Conservation (phyloP, 208 protist genomes). For the Lotmaria passim region DNA sequence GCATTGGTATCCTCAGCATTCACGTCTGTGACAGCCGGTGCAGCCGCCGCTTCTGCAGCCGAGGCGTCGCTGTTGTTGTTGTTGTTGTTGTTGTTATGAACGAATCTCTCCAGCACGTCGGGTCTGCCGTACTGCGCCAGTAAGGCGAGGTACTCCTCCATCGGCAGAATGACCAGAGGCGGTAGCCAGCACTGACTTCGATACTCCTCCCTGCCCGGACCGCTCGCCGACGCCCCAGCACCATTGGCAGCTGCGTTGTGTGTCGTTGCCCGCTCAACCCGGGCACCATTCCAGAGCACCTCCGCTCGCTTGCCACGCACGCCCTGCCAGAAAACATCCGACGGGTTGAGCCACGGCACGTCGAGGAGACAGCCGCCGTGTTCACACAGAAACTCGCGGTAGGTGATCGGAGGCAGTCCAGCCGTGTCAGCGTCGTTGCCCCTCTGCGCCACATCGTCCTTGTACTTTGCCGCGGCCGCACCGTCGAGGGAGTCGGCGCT, state of each 20-base stretch:
- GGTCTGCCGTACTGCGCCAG: conserved; percentile 47
- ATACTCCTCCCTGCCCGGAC: conserved; percentile 17
- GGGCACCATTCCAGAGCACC: conserved; percentile 41
- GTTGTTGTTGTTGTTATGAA: no score
- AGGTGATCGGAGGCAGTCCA: conserved; percentile 39
- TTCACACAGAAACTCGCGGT: conserved; percentile 50
- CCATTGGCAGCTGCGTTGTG: background rate
- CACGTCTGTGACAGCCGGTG: conserved; percentile 15
- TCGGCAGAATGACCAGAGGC: conserved; percentile 68
- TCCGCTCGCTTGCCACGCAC: conserved; percentile 48
- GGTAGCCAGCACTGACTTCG: conserved; percentile 48
- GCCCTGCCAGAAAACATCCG: conserved; percentile 74
- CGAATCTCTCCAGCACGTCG: conserved; percentile 45
- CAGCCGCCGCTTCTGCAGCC: background rate
- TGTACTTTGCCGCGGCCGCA: background rate
- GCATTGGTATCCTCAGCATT: conserved; percentile 8
- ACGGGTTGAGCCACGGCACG: conserved; percentile 70
- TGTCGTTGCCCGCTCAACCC: conserved; percentile 17
- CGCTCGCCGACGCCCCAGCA: background rate
- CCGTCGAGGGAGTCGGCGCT: background rate
- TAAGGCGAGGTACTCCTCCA: conserved; percentile 68
- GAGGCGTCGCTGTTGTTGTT: no score
- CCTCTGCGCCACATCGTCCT: conserved; percentile 11
- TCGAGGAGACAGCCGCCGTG: conserved; percentile 61
- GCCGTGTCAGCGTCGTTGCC: background rate